Conservation (phyloP, 2,329 filamentous ascomycete species). For the Claviceps quebecensis region DNA sequence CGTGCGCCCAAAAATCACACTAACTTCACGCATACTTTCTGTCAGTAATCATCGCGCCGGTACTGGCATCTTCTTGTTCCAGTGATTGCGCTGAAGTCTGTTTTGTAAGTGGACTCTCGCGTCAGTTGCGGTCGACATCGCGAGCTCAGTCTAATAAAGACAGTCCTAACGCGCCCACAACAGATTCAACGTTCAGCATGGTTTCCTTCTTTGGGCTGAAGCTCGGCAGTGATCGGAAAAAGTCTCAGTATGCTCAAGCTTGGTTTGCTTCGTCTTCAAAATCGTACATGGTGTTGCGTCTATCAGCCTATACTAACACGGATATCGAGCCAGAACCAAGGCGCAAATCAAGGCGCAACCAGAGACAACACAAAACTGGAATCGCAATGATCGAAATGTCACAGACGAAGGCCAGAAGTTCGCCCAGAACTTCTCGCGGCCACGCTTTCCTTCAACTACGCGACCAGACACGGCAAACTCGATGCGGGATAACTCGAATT, state of each 20-base stretch:
- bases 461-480: constrained; percentile 29
- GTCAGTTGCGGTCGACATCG: neutral
- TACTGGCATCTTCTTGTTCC: neutral
- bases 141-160: neutral
- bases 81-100: neutral
- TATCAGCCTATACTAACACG: neutral
- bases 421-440: constrained; percentile 21
- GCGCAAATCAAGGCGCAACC: constrained; percentile 5
- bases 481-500: constrained; percentile 14
- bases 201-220: constrained; percentile 46
- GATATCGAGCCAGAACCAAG: constrained; percentile 1
- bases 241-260: constrained; percentile 26
- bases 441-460: constrained; percentile 15
- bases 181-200: constrained; percentile 22
- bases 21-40: neutral
- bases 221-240: constrained; percentile 42
- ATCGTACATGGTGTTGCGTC: neutral
- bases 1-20: neutral
- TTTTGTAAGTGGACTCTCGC: neutral
- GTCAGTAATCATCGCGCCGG: neutral
- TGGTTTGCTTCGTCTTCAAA: constrained; percentile 5
- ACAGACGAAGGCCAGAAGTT: constrained; percentile 23
- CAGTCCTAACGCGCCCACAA: neutral
- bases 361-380: constrained; percentile 15
- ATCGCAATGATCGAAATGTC: constrained; percentile 19